These are phyloP conservation scores for Limonomyces culmigenus DNA, from an alignment of 1,284 basidiomycete genomes.

Conservation along the genomic window DNA sequence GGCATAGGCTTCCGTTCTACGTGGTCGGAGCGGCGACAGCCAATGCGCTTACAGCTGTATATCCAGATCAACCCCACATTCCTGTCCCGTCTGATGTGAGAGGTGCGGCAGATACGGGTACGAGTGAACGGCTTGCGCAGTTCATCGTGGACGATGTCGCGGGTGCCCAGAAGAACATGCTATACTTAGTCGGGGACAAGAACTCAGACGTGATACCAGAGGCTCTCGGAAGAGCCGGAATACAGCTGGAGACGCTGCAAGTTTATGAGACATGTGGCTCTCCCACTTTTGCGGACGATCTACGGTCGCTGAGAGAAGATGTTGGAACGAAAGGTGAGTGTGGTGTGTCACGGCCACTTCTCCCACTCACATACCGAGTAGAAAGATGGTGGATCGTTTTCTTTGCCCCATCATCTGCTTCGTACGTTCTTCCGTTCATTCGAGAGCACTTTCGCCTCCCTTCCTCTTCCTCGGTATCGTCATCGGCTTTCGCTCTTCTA, in stretches of 20 bases:
- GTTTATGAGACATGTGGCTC: slow-evolving; percentile 54
- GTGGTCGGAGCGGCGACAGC: slow-evolving; percentile 55
- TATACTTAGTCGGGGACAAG: slow-evolving; percentile 73
- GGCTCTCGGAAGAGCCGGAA: slow-evolving; percentile 26
- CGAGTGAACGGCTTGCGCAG: slow-evolving; percentile 42
- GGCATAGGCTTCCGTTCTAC: slow-evolving; percentile 50
- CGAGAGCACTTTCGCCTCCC: slow-evolving; percentile 22
- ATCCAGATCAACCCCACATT: slow-evolving; percentile 13
- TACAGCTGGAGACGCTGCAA: slow-evolving; percentile 31
- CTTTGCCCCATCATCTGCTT: slow-evolving; percentile 60
- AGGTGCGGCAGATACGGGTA: slow-evolving; percentile 41
- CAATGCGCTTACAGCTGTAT: slow-evolving; percentile 22
- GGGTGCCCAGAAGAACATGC: slow-evolving; percentile 13
- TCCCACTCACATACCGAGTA: too few species aligned
- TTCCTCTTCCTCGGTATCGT: background rate
- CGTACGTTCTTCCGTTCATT: slow-evolving; percentile 35
- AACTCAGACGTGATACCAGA: slow-evolving; percentile 49
- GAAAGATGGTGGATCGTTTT: slow-evolving; percentile 63
- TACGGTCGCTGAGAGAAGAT: slow-evolving; percentile 18
- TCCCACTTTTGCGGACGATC: slow-evolving; percentile 26
- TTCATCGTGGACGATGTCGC: slow-evolving; percentile 37
- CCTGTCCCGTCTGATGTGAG: slow-evolving; percentile 24
- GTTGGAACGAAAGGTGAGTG: background rate
- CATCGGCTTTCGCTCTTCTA: too few species aligned
- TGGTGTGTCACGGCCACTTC: slow-evolving; percentile 2